Evolutionary conservation across 73 alveolate genomes (phyloP).

Genomic region (Symbiodinium natans): DNA sequence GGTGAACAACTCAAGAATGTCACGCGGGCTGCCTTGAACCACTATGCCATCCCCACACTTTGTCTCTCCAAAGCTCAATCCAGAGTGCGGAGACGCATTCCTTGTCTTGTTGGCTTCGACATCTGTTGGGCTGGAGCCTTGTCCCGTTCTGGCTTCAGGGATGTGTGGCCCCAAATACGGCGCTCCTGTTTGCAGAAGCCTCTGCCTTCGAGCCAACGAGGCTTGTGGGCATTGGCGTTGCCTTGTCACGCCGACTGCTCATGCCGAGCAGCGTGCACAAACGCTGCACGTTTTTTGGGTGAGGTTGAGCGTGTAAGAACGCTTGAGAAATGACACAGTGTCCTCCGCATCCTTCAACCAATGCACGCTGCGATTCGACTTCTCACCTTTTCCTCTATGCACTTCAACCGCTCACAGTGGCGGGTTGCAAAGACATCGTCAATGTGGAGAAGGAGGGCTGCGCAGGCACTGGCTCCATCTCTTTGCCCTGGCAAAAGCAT

Average conservation of each 20-base stretch:
- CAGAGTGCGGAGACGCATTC: neutral
- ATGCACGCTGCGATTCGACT: neutral
- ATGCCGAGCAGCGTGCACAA: neutral
- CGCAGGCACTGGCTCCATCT: neutral
- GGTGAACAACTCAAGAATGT: neutral
- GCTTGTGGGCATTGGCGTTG: neutral
- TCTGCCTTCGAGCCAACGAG: too few species aligned
- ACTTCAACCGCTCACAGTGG: neutral
- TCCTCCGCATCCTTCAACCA: neutral
- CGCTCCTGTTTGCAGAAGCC: neutral
- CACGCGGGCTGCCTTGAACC: neutral
- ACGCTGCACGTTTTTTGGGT: too few species aligned
- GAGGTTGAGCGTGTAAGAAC: neutral
- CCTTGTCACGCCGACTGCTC: neutral
- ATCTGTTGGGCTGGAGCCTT: neutral
- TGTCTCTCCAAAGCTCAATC: neutral
- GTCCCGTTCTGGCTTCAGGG: neutral
- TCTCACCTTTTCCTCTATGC: neutral
- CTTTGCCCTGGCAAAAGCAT: too few species aligned
- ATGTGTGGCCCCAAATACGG: neutral
- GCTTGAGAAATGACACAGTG: neutral
- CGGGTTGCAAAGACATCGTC: neutral
- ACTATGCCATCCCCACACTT: neutral
- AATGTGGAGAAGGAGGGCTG: neutral
- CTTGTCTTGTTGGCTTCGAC: neutral